A percentile compares a stretch with the other conserved stretches of the same genome.
phyloP scores from a whole-genome alignment of 805 yeast genomes.

The Starmerella gropengiesseri region DNA sequence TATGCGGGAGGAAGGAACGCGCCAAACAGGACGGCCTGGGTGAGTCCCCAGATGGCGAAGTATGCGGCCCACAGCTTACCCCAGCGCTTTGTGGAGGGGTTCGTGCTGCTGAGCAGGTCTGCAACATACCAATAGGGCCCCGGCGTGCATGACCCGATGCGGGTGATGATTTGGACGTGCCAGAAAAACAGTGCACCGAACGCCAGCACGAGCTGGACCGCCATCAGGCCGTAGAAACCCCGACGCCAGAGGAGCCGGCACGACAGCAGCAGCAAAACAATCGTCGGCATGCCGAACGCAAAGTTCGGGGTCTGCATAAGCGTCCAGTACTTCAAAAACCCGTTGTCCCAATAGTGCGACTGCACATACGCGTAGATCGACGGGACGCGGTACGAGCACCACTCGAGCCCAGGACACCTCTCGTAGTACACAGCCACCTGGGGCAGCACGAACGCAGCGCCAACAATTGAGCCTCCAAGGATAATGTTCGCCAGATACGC shows the following conservation, averaged over 20 bases:
- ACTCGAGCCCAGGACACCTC: slow-evolving; percentile 50
- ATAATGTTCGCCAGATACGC: slow-evolving; percentile 28
- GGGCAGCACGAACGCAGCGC: slow-evolving; percentile 36
- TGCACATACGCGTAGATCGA: slow-evolving; percentile 66
- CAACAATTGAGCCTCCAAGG: slow-evolving; percentile 48
- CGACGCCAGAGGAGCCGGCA: slow-evolving; percentile 28
- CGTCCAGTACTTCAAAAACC: slow-evolving; percentile 78
- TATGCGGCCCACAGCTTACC: slow-evolving; percentile 38
- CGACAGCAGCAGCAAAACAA: slow-evolving; percentile 38
- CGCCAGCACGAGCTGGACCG: slow-evolving; percentile 34
- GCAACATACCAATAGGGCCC: slow-evolving; percentile 62
- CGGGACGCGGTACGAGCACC: slow-evolving; percentile 58
- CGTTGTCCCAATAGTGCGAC: slow-evolving; percentile 70
- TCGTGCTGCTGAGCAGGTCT: slow-evolving; percentile 27
- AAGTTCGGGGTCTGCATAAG: slow-evolving; percentile 73
- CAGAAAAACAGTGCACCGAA: slow-evolving; percentile 48
- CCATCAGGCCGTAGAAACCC: slow-evolving; percentile 18
- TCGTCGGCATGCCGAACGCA: slow-evolving; percentile 58
- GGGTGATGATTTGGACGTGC: slow-evolving; percentile 77
- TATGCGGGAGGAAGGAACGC: slow-evolving; percentile 93
- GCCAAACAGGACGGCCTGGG: slow-evolving; percentile 64
- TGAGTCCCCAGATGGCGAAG: slow-evolving; percentile 49
- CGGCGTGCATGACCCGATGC: slow-evolving; percentile 72
- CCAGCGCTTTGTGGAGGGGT: slow-evolving; percentile 8
- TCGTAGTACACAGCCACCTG: slow-evolving; percentile 44